Conservation (phyloP, 23 red algal genomes). For the Pyropia haitanensis region DNA sequence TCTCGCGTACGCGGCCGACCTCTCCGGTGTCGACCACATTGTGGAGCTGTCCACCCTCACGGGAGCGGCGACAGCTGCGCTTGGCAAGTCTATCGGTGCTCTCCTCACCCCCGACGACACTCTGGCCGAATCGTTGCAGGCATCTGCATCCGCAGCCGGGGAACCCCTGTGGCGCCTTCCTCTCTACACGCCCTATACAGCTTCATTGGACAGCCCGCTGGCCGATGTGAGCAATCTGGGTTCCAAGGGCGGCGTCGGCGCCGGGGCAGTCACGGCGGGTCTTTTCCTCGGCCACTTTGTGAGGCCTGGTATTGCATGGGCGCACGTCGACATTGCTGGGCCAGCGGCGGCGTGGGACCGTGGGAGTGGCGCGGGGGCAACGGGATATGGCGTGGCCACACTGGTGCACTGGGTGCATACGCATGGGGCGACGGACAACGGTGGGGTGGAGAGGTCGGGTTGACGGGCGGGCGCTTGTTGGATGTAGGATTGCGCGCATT, state of each 20-base stretch:
- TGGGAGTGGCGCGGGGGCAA: too few relatives aligned
- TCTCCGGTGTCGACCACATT: background rate
- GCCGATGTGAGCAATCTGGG: constrained; percentile 12
- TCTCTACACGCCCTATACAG: constrained; percentile 1
- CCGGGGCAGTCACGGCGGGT: constrained; percentile 4
- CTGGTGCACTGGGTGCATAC: too few relatives aligned
- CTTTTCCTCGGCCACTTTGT: constrained; percentile 20
- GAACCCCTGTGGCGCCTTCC: constrained; percentile 5
- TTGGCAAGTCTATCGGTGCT: constrained; percentile 1
- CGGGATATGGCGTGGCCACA: too few relatives aligned
- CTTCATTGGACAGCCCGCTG: constrained; percentile 6
- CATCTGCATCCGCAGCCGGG: background rate
- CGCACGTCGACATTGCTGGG: constrained; percentile 13
- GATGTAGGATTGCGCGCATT: too few relatives aligned
- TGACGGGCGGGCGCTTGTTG: too few relatives aligned
- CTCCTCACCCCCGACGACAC: background rate
- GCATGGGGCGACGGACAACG: too few relatives aligned
- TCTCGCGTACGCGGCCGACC: constrained; percentile 16
- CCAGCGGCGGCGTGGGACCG: constrained; percentile 10
- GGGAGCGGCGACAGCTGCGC: constrained; percentile 7
- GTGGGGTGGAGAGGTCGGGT: too few relatives aligned
- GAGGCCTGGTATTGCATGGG: constrained; percentile 3
- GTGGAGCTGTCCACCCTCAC: constrained; percentile 44
- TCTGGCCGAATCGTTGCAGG: background rate
- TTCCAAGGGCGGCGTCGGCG: background rate